Conservation (phyloP, 2,329 filamentous ascomycete genomes). For the Chaetothyriales sp. region DNA sequence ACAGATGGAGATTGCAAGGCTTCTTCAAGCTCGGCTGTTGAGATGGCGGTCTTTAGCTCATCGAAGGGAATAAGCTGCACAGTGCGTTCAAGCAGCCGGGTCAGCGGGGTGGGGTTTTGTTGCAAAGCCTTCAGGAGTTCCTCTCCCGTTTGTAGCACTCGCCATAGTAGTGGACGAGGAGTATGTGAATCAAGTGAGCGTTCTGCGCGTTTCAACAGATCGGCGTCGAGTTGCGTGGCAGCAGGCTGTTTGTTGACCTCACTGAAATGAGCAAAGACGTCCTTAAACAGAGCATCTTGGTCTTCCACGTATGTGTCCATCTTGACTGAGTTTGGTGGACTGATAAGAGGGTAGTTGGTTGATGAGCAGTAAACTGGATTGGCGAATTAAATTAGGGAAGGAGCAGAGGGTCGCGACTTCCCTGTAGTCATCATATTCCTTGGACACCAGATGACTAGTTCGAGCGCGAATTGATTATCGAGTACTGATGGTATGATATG, state of each 20-base stretch:
- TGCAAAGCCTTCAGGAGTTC: slow-evolving; percentile 26
- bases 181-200: slow-evolving; percentile 11
- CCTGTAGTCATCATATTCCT: too few relatives aligned
- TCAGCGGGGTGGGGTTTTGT: slow-evolving; percentile 42
- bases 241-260: slow-evolving; percentile 8
- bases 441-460: too few relatives aligned
- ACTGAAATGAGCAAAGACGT: slow-evolving; percentile 14
- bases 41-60: slow-evolving; percentile 33
- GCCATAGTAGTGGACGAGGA: slow-evolving; percentile 12
- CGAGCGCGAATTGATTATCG: too few relatives aligned
- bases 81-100: slow-evolving; percentile 37
- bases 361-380: too few relatives aligned
- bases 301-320: slow-evolving; percentile 15
- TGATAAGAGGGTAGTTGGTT: neutral
- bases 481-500: too few relatives aligned
- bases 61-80: slow-evolving; percentile 35
- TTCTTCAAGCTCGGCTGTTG: slow-evolving; percentile 38
- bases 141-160: slow-evolving; percentile 11
- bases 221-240: slow-evolving; percentile 9
- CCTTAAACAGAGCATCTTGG: slow-evolving; percentile 9
- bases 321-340: slow-evolving; percentile 14
- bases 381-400: too few relatives aligned
- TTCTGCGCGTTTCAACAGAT: slow-evolving; percentile 15
- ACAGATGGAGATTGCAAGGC: slow-evolving; percentile 36
- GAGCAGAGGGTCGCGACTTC: too few relatives aligned